Conservation (phyloP, 2,329 filamentous ascomycete genomes). For the Ciborinia camelliae region DNA sequence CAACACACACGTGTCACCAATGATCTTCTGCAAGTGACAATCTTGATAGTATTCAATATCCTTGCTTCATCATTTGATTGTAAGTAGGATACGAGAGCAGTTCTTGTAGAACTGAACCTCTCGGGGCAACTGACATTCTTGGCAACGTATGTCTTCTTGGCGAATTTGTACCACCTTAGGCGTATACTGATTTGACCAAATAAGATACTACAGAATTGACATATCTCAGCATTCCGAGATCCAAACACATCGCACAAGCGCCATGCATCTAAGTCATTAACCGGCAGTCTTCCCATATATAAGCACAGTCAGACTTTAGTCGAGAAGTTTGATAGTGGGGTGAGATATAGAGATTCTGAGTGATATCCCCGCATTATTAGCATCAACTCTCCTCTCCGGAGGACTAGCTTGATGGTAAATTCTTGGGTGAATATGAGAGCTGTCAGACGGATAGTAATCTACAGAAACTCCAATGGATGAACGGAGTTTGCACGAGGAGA, state of each 20-base stretch:
- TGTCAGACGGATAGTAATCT: too few species aligned
- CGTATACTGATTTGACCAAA: background rate
- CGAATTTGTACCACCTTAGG: background rate
- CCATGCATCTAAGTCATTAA: background rate
- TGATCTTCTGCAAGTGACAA: background rate
- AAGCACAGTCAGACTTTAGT: constrained; percentile 4
- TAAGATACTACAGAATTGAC: background rate
- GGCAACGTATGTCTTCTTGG: background rate
- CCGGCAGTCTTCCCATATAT: background rate
- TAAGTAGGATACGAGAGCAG: background rate
- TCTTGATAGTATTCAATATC: background rate
- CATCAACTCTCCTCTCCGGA: background rate
- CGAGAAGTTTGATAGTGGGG: background rate
- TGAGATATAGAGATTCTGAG: background rate
- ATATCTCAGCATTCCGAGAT: too few species aligned
- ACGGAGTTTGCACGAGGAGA: background rate
- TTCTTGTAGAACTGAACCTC: background rate
- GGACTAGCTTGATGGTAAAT: background rate
- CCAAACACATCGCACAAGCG: background rate
- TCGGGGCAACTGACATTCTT: background rate
- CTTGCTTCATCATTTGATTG: background rate
- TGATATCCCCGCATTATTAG: background rate
- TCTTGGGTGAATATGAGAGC: background rate
- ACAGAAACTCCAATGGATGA: background rate
- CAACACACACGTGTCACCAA: background rate